phyloP scores from a whole-genome alignment of 2,329 filamentous ascomycete genomes.

The Daldinia sp. region DNA sequence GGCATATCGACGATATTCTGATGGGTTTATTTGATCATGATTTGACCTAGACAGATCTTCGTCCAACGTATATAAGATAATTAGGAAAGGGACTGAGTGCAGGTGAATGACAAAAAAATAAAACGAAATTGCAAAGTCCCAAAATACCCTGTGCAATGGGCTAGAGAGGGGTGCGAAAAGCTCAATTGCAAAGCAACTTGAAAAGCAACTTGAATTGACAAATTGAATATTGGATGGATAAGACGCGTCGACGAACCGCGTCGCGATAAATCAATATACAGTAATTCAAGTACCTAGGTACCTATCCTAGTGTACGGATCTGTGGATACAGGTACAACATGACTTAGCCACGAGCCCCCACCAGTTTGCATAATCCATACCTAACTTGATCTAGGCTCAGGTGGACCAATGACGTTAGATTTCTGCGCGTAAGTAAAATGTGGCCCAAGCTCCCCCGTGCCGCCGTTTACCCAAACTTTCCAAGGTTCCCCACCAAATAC shows the following conservation, averaged over 20 bases:
- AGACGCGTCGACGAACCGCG: conserved; percentile 19
- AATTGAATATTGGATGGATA: conserved; percentile 6
- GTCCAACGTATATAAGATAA: background rate
- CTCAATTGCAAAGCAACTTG: conserved; percentile 17
- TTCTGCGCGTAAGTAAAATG: background rate
- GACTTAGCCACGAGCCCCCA: conserved; percentile 28
- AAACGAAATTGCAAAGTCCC: background rate
- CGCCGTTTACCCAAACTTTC: background rate
- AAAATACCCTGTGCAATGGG: background rate
- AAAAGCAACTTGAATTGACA: conserved; percentile 11
- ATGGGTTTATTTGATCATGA: conserved; percentile 35
- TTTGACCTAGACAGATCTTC: conserved; percentile 6
- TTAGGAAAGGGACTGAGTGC: background rate
- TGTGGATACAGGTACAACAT: too few species aligned
- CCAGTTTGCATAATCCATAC: background rate
- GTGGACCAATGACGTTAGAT: background rate
- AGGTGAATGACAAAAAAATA: background rate
- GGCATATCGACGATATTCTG: conserved; percentile 46
- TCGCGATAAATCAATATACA: background rate
- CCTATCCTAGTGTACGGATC: too few species aligned
- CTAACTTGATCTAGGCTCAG: too few species aligned
- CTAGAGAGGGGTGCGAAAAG: conserved; percentile 11
- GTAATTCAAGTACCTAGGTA: too few species aligned
- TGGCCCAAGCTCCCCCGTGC: background rate
- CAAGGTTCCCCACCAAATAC: background rate